Base-by-base conservation (phyloP, 495 filamentous ascomycete genomes). In the Aspergillus coremiiformis region DNA sequence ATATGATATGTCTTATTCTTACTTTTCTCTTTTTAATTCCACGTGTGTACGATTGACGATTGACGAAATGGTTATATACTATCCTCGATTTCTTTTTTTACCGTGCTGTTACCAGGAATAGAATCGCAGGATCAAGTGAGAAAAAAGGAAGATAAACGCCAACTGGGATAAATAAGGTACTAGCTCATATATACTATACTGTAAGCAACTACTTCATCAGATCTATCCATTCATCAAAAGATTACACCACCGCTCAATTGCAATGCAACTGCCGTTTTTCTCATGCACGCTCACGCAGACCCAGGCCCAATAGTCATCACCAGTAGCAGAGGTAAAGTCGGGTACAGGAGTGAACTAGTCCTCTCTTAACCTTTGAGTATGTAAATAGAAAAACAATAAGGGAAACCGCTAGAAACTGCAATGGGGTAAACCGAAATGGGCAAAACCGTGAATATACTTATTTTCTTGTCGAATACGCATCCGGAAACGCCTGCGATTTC, bases 401-500 rank as follows among this genome's bases (percentile, higher is more conserved):
- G 37, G 37, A 41, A 8, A 41, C 37, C 37, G 37, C 17, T 41
- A 41, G 17, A 41, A 21, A 41, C 37, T 41, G 37, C 37, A n/a
- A 41, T 21, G 37, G 37, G 9, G 12, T 19, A 17, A 21, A 21
- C n/a, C n/a, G 4, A 19, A 41, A 41, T 9, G 3, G 37, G 11
- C 1, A 7, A 20, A 20, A 20, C 37, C 6, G 17, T 41, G 37
- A 41, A 41, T 41, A 41, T 41, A 21, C 21, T 21, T 41, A 20
- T 3, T 19, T 19, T 21, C 15, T 27, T 44, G 22, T 12, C 42
- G 27, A 3, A 26, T 41, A 19, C 15, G 37, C 37, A 41, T 39
- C 35, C 21, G 45, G 45, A 44, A 49, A 48, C 52, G 52, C 54
- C 58, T 45, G 58, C 58, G 54, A 60, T 51, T 57, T 45, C 48